Percentiles rank a stretch among this genome's conserved stretches.
Evolutionary conservation across 2,329 filamentous ascomycete species (phyloP).

Genomic region (Aspergillus vadensis): DNA sequence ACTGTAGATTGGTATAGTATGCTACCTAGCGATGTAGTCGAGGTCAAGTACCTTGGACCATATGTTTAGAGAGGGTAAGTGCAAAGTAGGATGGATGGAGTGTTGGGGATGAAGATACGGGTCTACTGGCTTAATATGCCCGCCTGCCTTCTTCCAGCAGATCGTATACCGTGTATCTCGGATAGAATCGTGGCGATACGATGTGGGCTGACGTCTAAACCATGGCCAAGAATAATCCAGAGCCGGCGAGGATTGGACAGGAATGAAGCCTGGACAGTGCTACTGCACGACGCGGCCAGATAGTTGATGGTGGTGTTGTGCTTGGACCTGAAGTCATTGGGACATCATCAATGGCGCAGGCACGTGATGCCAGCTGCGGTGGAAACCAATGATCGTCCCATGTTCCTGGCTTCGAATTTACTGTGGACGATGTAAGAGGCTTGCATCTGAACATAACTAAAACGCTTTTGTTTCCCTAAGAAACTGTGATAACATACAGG

Average conservation of each 20-base stretch:
- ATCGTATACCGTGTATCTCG: background rate
- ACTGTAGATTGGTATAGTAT: too few species aligned
- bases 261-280: background rate
- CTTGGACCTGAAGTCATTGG: background rate
- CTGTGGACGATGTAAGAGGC: background rate
- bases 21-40: too few species aligned
- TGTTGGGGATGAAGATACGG: too few species aligned
- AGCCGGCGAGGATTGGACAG: background rate
- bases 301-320: too few species aligned
- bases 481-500: slow-evolving; percentile 22
- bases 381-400: background rate
- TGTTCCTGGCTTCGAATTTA: background rate
- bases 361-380: background rate
- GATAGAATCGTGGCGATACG: background rate
- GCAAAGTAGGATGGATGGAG: too few species aligned
- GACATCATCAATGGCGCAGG: background rate
- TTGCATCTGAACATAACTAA: background rate
- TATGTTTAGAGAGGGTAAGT: too few species aligned
- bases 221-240: background rate
- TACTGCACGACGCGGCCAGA: background rate
- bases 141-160: background rate
- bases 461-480: slow-evolving; percentile 18
- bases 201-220: background rate
- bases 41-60: too few species aligned
- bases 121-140: too few species aligned